These are phyloP conservation scores for Elaphomyces granulatus DNA, from an alignment of 495 filamentous ascomycete species.

Conservation along the genomic window DNA sequence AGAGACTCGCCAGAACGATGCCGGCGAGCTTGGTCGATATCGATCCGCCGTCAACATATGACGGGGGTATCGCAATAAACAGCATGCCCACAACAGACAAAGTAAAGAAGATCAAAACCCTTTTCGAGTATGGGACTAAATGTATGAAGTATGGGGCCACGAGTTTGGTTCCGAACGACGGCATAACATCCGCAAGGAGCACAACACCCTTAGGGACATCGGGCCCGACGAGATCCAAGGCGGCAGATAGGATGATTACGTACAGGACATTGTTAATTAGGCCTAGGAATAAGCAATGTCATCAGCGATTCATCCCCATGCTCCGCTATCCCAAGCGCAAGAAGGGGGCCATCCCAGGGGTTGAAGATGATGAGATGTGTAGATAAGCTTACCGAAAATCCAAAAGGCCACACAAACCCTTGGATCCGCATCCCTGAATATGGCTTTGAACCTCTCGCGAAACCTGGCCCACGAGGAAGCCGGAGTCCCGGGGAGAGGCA, in stretches of 20 bases:
- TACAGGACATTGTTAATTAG: conserved; percentile 97
- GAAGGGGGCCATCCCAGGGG: too few relatives aligned
- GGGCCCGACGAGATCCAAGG: conserved; percentile 84
- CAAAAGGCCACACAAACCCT: conserved; percentile 74
- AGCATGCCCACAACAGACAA: conserved; percentile 76
- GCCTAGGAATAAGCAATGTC: too few relatives aligned
- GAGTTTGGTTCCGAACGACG: conserved; percentile 78
- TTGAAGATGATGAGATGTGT: too few relatives aligned
- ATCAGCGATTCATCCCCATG: too few relatives aligned
- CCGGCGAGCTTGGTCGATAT: conserved; percentile 66
- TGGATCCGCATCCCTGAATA: conserved; percentile 55
- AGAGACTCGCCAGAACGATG: conserved; percentile 70
- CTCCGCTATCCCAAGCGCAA: too few relatives aligned
- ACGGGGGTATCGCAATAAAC: conserved; percentile 63
- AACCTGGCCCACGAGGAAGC: conserved; percentile 60
- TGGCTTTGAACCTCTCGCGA: conserved; percentile 42
- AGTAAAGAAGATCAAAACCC: conserved; percentile 56
- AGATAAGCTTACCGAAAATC: conserved; percentile 70
- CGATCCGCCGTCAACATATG: conserved; percentile 39
- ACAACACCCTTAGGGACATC: conserved; percentile 77
- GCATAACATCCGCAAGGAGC: conserved; percentile 82
- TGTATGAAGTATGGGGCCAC: conserved; percentile 90
- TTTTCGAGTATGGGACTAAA: conserved; percentile 58
- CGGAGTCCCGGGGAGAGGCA: conserved; percentile 62
- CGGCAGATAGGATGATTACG: conserved; percentile 91